Conservation (phyloP, 2,329 filamentous ascomycete species). For the Gremmenia infestans region DNA sequence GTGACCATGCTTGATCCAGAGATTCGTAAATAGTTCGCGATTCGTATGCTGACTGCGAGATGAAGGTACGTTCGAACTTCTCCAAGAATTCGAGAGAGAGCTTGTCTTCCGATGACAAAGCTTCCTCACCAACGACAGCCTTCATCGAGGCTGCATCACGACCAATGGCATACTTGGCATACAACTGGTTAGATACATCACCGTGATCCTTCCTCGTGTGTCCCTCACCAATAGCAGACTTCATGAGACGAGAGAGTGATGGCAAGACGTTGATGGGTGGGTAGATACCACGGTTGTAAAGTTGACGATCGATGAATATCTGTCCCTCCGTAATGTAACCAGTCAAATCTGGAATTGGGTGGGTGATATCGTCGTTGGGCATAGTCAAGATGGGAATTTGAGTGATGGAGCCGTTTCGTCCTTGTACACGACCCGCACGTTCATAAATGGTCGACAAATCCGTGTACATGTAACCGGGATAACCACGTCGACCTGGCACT, state of each 20-base stretch:
- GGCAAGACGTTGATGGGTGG: slow-evolving; percentile 98
- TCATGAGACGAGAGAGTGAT: slow-evolving; percentile 98
- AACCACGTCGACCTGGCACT: slow-evolving; percentile 98
- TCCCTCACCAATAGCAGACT: slow-evolving; percentile 96
- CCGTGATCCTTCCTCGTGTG: slow-evolving; percentile 96
- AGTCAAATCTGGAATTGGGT: slow-evolving; percentile 97
- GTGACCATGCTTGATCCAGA: slow-evolving; percentile 90
- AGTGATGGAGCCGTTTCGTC: slow-evolving; percentile 96
- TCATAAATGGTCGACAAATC: slow-evolving; percentile 99
- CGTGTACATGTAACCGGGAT: slow-evolving; percentile 99
- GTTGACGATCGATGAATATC: slow-evolving; percentile 91
- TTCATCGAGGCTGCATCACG: slow-evolving; percentile 99
- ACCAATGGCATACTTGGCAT: slow-evolving; percentile 98
- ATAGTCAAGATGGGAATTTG: slow-evolving; percentile 99
- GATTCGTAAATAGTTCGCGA: slow-evolving; percentile 88
- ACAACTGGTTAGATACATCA: slow-evolving; percentile 98
- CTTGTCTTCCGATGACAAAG: slow-evolving; percentile 92
- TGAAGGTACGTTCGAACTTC: slow-evolving; percentile 96
- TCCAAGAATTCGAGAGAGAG: slow-evolving; percentile 96
- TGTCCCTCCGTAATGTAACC: slow-evolving; percentile 99
- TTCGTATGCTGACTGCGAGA: slow-evolving; percentile 88
- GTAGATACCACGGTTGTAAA: slow-evolving; percentile 96
- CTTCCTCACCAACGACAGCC: slow-evolving; percentile 97
- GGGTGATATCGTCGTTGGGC: slow-evolving; percentile 99
- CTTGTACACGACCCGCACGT: slow-evolving; percentile 93